Percentiles rank a stretch among this genome's conserved stretches.
phyloP scores from a whole-genome alignment of 2,329 filamentous ascomycete genomes.

The Colletotrichum tofieldiae region DNA sequence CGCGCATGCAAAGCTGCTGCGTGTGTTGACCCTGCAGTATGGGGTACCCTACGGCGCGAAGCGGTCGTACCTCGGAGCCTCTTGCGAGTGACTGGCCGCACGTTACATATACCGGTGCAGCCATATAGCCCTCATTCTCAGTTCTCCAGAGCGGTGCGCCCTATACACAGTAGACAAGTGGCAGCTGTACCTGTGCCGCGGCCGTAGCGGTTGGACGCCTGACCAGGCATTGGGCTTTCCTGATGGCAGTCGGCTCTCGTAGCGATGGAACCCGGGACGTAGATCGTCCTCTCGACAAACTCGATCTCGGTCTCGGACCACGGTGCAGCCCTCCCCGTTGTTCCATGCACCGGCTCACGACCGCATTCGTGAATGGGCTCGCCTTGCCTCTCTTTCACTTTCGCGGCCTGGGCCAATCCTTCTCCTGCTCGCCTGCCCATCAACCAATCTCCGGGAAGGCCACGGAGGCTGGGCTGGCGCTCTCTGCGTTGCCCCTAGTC shows the following conservation, averaged over 20 bases:
- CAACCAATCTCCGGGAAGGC: constrained; percentile 30
- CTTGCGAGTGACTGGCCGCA: constrained; percentile 46
- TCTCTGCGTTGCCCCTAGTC: neutral
- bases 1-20: constrained; percentile 16
- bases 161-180: neutral
- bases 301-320: constrained; percentile 9
- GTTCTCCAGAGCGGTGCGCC: constrained; percentile 6
- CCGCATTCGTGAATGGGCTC: constrained; percentile 4
- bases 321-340: constrained; percentile 20
- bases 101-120: constrained; percentile 43
- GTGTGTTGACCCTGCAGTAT: constrained; percentile 37
- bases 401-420: constrained; percentile 3
- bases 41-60: constrained; percentile 34
- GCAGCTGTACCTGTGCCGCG: constrained; percentile 9
- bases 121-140: constrained; percentile 24
- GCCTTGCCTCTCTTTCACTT: constrained; percentile 2
- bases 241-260: constrained; percentile 18
- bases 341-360: neutral
- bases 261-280: constrained; percentile 11
- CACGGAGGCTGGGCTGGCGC: constrained; percentile 17
- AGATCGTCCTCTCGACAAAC: constrained; percentile 7
- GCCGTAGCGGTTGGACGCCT: constrained; percentile 18
- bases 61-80: constrained; percentile 53
- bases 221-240: constrained; percentile 9
- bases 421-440: neutral